Conservation (phyloP, 2,329 filamentous ascomycete genomes). For the Aspergillus novofumigatus region DNA sequence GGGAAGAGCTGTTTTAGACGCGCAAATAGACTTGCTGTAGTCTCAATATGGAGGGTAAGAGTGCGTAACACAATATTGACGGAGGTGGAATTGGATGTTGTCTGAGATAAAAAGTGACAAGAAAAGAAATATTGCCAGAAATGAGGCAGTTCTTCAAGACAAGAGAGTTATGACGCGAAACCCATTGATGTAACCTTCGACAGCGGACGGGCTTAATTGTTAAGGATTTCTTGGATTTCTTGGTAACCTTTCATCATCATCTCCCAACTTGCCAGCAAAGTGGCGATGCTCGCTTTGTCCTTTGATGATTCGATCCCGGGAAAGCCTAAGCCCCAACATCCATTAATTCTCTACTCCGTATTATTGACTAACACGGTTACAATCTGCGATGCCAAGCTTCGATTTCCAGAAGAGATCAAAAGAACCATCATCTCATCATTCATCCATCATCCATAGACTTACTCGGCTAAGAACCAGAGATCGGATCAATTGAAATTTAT, state of each 20-base stretch:
- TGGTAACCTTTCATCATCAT: neutral
- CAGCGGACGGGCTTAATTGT: neutral
- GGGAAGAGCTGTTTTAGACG: neutral
- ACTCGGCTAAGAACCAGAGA: neutral
- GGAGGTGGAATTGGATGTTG: neutral
- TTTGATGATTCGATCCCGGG: no score
- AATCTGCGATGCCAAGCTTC: neutral
- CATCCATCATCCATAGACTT: neutral
- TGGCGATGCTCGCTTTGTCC: no score
- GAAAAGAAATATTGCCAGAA: neutral
- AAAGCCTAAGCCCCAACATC: neutral
- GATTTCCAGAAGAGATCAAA: neutral
- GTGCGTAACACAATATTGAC: neutral
- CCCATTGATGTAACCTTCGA: neutral
- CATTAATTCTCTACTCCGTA: neutral
- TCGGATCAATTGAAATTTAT: neutral
- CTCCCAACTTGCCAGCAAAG: neutral
- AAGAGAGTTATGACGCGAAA: neutral
- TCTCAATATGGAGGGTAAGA: neutral
- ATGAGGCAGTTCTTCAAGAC: neutral
- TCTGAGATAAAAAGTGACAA: neutral
- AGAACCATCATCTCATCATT: neutral
- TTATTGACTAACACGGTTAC: neutral
- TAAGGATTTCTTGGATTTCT: neutral
- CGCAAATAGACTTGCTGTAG: neutral